Percentiles rank a stretch among this genome's conserved stretches.
phyloP scores from a whole-genome alignment of 768 basidiomycete species.

The Nevesoporus exiguus region DNA sequence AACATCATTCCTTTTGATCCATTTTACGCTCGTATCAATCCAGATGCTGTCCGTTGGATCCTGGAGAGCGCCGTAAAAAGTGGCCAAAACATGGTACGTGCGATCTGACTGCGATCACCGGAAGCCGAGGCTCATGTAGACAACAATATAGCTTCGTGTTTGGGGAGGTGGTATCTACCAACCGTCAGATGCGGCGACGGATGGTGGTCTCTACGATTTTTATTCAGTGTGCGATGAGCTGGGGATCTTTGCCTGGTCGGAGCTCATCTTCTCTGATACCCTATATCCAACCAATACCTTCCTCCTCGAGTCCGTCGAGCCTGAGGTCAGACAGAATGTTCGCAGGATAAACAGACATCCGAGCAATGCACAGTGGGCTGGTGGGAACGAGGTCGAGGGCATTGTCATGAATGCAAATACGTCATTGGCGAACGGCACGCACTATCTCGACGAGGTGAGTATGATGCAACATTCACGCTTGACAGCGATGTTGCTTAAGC shows the following conservation, averaged over 20 bases:
- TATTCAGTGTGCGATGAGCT: conserved; percentile 58
- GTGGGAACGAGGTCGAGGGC: conserved; percentile 45
- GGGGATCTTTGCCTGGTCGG: conserved; percentile 59
- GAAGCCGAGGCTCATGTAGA: background rate
- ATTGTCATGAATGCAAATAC: conserved; percentile 28
- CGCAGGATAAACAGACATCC: conserved; percentile 53
- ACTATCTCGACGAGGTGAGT: conserved; percentile 42
- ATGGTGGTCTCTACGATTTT: conserved; percentile 51
- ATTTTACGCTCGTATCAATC: conserved; percentile 50
- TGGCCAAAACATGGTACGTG: conserved; percentile 57
- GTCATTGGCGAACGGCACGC: background rate
- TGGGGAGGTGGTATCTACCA: conserved; percentile 60
- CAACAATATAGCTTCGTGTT: conserved; percentile 44
- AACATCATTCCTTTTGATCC: conserved; percentile 62
- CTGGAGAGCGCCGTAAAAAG: conserved; percentile 51
- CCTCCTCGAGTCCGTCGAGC: conserved; percentile 47
- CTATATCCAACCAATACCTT: conserved; percentile 55
- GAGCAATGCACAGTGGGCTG: conserved; percentile 58
- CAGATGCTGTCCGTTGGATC: conserved; percentile 52
- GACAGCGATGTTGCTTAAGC: background rate
- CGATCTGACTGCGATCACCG: background rate
- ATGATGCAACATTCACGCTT: background rate
- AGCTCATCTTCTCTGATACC: conserved; percentile 44
- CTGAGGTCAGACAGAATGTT: conserved; percentile 49
- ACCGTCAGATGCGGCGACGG: conserved; percentile 38